Conservation (phyloP, 139 green algal species). For the Marvania coccoides region DNA sequence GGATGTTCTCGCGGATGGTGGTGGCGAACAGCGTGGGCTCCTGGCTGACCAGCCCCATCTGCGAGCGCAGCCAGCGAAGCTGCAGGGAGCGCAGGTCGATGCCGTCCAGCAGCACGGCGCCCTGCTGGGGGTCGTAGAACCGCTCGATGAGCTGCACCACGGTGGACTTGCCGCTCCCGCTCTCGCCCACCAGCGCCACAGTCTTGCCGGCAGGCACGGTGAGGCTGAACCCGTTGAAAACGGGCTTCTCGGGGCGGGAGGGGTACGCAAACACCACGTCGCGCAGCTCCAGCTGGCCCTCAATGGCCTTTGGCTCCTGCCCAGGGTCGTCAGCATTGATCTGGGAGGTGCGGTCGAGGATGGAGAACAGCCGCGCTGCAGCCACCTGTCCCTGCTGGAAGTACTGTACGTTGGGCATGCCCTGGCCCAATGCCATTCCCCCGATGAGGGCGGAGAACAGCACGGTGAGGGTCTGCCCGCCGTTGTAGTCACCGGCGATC, state of each 20-base stretch:
- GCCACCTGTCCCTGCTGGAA: conserved; percentile 26
- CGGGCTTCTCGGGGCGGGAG: conserved; percentile 41
- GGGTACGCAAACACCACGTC: conserved; percentile 80
- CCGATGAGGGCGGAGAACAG: conserved; percentile 71
- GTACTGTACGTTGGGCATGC: conserved; percentile 29
- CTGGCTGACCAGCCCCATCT: conserved; percentile 63
- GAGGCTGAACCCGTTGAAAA: conserved; percentile 58
- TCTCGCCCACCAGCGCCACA: conserved; percentile 79
- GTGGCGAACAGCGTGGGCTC: conserved; percentile 80
- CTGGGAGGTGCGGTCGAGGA: conserved; percentile 50
- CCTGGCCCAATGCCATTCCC: conserved; percentile 45
- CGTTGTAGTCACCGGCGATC: conserved; percentile 36
- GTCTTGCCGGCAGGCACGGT: conserved; percentile 57
- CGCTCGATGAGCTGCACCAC: conserved; percentile 79
- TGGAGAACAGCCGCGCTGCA: conserved; percentile 45
- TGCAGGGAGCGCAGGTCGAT: conserved; percentile 59
- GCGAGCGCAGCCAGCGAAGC: conserved; percentile 60
- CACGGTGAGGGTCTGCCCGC: conserved; percentile 44
- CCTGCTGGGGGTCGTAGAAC: conserved; percentile 77
- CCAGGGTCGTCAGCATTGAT: conserved; percentile 32
- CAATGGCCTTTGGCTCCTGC: not conserved
- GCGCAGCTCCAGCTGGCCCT: conserved; percentile 61
- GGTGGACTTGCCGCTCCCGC: conserved; percentile 83
- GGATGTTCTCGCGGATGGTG: conserved; percentile 75
- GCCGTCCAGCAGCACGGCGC: conserved; percentile 67